phyloP scores from a whole-genome alignment of 1,284 basidiomycete genomes.

The Vanrija sp. region DNA sequence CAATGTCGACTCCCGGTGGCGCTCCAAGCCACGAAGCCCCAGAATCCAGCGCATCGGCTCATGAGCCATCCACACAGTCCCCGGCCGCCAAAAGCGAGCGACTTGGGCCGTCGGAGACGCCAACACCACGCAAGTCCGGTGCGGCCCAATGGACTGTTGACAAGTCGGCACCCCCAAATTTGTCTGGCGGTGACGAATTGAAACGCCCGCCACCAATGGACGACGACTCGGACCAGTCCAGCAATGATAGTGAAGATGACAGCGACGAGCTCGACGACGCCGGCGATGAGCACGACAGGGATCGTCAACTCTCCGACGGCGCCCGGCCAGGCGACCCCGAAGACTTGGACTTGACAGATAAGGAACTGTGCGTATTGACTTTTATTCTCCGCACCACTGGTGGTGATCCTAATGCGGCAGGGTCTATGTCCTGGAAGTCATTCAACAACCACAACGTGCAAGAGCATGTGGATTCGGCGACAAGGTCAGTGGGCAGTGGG shows the following conservation, averaged over 20 bases:
- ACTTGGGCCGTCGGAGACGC: too few relatives aligned
- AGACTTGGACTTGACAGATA: not conserved
- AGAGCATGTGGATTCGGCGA: constrained; percentile 93
- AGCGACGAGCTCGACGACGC: constrained; percentile 17
- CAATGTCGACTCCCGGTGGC: too few relatives aligned
- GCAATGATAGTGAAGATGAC: constrained; percentile 8
- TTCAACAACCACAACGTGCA: constrained; percentile 80
- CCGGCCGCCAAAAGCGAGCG: too few relatives aligned
- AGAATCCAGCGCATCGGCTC: too few relatives aligned
- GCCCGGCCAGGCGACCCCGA: not conserved
- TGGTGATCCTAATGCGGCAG: constrained; percentile 48
- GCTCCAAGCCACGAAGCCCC: too few relatives aligned
- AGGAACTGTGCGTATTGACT: constrained; percentile 3
- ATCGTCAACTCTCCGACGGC: constrained; percentile 7
- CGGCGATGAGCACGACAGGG: not conserved
- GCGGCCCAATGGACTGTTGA: too few relatives aligned
- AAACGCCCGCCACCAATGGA: not conserved
- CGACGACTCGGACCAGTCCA: constrained; percentile 8
- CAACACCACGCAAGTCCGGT: too few relatives aligned
- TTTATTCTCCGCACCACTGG: constrained; percentile 3
- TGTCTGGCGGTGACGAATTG: too few relatives aligned
- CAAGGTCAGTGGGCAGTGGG: constrained; percentile 59
- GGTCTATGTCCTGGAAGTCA: constrained; percentile 73
- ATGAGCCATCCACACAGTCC: too few relatives aligned
- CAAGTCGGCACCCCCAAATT: not conserved